These are phyloP conservation scores for Botrytis elliptica DNA, from an alignment of 2,329 filamentous ascomycete species.

Conservation along the genomic window DNA sequence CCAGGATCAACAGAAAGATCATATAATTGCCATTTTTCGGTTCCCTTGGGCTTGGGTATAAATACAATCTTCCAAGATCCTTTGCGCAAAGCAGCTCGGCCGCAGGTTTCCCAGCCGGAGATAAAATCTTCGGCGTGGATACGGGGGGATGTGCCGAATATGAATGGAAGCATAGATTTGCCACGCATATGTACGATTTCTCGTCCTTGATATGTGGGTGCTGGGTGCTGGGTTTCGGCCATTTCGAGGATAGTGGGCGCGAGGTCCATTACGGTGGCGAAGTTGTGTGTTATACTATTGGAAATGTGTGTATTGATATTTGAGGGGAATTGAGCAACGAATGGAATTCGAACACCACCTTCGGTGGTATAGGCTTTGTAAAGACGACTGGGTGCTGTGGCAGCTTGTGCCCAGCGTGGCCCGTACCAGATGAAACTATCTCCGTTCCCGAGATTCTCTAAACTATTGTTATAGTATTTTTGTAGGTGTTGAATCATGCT, in stretches of 20 bases:
- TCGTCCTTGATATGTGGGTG: background rate
- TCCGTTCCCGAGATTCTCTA: background rate
- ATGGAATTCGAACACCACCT: background rate
- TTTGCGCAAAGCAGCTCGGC: background rate
- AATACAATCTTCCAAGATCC: background rate
- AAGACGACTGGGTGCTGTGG: background rate
- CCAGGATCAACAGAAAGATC: slow-evolving; percentile 52
- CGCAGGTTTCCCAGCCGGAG: background rate
- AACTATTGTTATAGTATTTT: background rate
- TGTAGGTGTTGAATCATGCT: background rate
- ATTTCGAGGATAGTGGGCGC: background rate
- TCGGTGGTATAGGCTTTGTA: background rate
- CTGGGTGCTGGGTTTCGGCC: background rate
- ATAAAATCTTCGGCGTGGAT: background rate
- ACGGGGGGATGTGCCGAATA: background rate
- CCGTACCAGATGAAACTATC: background rate
- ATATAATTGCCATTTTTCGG: slow-evolving; percentile 58
- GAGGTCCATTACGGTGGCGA: background rate
- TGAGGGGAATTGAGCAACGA: background rate
- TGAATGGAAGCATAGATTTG: background rate
- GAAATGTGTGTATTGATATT: background rate
- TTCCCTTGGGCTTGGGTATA: slow-evolving; percentile 54
- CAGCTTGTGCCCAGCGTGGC: background rate
- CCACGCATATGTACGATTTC: background rate
- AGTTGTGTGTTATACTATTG: background rate